Evolutionary conservation across 768 basidiomycete species (phyloP), one percentile per base, ranked within the genome.

Genomic region (Mycena metata): DNA sequence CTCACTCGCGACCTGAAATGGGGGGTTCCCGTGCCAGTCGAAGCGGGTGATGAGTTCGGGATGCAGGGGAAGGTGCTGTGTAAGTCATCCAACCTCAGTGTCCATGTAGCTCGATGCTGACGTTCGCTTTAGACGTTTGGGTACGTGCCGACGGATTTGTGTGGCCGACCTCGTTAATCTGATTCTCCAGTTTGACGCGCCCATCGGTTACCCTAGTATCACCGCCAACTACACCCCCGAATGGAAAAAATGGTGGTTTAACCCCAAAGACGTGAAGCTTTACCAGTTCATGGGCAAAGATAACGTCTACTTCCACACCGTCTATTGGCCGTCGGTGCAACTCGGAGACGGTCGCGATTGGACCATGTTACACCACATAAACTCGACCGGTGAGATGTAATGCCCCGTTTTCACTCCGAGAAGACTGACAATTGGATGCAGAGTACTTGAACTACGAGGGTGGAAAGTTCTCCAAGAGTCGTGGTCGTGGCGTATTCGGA

Each of bases 221-320:
- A 99, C 98, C 2, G 96, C 96, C 59, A 93, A 91, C 76, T 96
- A 96, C 83, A 97, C 95, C 41, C 84, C 92, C 21, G 92, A 98
- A 70, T 99, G 98, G 98, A 90, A 91, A 79, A 86, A 90, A 78
- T 99, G 98, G 98, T 99, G 98, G 98, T 90, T 93, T 76, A 92
- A 96, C 76, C 93, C 92, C 2, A 85, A 94, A 72, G 85, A 98
- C 73, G 96, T 99, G 66, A 85, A 89, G 73, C 83, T 99, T 57
- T 98, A 95, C 82, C 97, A 99, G 79, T 99, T 99, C 85, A 99
- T 99, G 98, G 98, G 98, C 77, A 99, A 99, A 83, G 97, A 99
- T 78, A 98, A 96, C 69, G 95, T 96, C 56, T 98, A 97, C 80
- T 99, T 99, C 89, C 98, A 99, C 79, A 95, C 95, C 0, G 89